A percentile compares a stretch with the other conserved stretches of the same genome.
Conservation (phyloP, 2,329 filamentous ascomycete genomes). For the Aspergillus neotritici region DNA sequence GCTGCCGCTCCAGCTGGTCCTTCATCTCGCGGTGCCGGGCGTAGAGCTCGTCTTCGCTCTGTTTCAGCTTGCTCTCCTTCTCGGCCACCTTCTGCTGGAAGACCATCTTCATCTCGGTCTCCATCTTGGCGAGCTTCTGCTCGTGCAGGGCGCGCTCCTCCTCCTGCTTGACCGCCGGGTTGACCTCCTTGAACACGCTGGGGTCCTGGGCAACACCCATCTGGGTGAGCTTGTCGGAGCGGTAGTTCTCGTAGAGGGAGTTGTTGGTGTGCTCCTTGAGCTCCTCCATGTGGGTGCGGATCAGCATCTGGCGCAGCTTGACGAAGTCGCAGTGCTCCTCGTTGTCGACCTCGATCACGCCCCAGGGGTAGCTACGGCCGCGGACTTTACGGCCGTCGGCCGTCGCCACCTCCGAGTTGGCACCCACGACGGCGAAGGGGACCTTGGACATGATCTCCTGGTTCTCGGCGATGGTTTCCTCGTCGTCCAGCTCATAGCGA, state of each 20-base stretch:
- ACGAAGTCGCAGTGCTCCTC: constrained; percentile 99
- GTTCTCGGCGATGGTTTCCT: constrained; percentile 99
- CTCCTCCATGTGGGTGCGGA: constrained; percentile 99
- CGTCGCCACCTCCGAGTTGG: constrained; percentile 87
- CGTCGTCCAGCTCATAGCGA: constrained; percentile 96
- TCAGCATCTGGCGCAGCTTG: constrained; percentile 99
- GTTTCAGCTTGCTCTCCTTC: constrained; percentile 99
- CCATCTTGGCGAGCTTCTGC: constrained; percentile 99
- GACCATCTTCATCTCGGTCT: constrained; percentile 99
- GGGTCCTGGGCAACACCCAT: constrained; percentile 99
- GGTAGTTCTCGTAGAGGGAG: constrained; percentile 97
- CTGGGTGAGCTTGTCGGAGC: constrained; percentile 95
- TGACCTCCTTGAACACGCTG: constrained; percentile 99
- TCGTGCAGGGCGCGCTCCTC: constrained; percentile 97
- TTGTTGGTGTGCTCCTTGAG: constrained; percentile 99
- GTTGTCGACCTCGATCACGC: constrained; percentile 97
- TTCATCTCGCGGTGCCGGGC: constrained; percentile 99
- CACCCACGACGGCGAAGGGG: constrained; percentile 94
- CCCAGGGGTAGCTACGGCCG: constrained; percentile 95
- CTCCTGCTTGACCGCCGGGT: constrained; percentile 99
- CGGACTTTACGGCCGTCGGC: constrained; percentile 92
- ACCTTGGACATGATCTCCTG: constrained; percentile 99
- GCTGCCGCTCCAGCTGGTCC: constrained; percentile 94
- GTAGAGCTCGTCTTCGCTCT: constrained; percentile 98
- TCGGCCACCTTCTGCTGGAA: constrained; percentile 99